Evolutionary conservation across 192 early-diverging fungal genomes (phyloP), one percentile per base, ranked within the genome.

Genomic region (Gryganskiella cystojenkinii): DNA sequence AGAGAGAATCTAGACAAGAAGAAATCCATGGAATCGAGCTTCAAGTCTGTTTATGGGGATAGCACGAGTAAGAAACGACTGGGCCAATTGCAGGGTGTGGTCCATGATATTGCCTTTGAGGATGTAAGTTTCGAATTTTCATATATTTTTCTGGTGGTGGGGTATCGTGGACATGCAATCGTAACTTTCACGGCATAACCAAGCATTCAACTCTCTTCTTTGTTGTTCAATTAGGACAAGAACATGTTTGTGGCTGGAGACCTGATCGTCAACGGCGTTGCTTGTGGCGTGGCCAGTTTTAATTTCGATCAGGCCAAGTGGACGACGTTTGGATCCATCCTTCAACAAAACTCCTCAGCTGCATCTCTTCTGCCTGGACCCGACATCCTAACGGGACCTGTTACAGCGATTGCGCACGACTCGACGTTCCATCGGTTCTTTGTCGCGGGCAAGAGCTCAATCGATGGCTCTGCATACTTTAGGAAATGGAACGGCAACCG

Each of bases 371-470:
- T 56, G 20, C 56, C 72, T 11, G 79, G 79, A 13, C 72, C 69
- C n/a, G 72, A 78, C 56, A 43, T 61, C 0, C 69, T 91, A 2
- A 80, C 85, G 7, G 90, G 90, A 6, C 87, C 88, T 0, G 83
- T 81, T 17, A 79, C 80, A 0, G 60, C 79, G 2, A 79, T 91
- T 17, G 67, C 86, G 15, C 59, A 81, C 15, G 71, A 82, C 30
- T 64, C 75, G 42, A 31, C 24, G 17, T 47, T 60, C 31, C 61
- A 61, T 44, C 65, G 47, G 37, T 81, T 73, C 43, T 82, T 78
- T 40, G 46, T 82, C 20, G 55, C 81, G 34, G 81, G 81, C n/a
- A 71, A 62, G 33, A 73, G 56, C 19, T 28, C 57, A 4, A 28
- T 20, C 2, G 71, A 73, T 56, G 81, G 66, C 4, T 50, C 75